phyloP scores from a whole-genome alignment of 768 basidiomycete species.

The Amanita jacksonii region DNA sequence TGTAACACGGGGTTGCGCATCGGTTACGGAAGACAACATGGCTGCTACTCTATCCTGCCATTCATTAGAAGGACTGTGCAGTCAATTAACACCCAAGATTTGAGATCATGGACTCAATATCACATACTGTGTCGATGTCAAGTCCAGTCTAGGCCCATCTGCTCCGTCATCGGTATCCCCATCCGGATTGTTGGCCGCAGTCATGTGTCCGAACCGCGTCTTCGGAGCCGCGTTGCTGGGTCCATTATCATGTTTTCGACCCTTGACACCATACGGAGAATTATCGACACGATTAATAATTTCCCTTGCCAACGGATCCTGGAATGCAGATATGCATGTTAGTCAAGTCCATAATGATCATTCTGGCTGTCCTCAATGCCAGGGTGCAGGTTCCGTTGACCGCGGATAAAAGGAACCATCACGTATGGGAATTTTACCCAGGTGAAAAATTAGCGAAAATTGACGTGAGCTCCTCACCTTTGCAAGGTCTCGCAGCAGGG shows the following conservation, averaged over 20 bases:
- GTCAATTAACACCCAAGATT: neutral
- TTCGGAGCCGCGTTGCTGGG: conserved; percentile 4
- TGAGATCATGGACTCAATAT: neutral
- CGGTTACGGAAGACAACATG: conserved; percentile 22
- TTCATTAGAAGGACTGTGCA: conserved; percentile 64
- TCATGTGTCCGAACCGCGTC: conserved; percentile 13
- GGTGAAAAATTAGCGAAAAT: neutral
- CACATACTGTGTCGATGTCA: conserved; percentile 57
- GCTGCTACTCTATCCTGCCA: conserved; percentile 67
- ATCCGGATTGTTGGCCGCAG: neutral
- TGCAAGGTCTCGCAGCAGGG: conserved; percentile 39
- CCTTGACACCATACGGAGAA: conserved; percentile 69
- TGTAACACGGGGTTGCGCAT: conserved; percentile 5
- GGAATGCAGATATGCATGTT: conserved; percentile 9
- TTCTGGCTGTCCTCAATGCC: too few relatives aligned
- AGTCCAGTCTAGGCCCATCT: conserved; percentile 22
- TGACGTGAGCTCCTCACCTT: conserved; percentile 27
- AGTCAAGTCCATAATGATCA: neutral
- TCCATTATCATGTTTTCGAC: conserved; percentile 41
- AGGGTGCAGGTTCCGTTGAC: neutral
- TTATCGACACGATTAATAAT: conserved; percentile 77
- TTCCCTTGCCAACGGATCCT: conserved; percentile 74
- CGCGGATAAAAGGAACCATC: neutral
- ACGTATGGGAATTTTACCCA: too few relatives aligned
- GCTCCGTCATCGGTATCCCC: conserved; percentile 12